A percentile compares a stretch with the other conserved stretches of the same genome.
phyloP scores from a whole-genome alignment of 2,329 filamentous ascomycete genomes.

The Cytospora mali region DNA sequence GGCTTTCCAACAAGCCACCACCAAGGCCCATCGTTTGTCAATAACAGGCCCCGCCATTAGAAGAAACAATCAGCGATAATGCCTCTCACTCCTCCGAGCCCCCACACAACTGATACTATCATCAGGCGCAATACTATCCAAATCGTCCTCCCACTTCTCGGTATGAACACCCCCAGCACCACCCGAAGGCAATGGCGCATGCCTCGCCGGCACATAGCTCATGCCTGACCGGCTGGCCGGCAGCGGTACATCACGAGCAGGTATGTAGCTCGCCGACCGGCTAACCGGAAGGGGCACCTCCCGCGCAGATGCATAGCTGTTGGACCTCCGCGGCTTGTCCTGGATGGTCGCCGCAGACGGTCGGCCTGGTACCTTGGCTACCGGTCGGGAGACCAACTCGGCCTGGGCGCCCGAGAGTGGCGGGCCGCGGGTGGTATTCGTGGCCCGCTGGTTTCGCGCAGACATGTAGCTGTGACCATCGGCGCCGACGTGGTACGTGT shows the following conservation, averaged over 20 bases:
- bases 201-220: slow-evolving; percentile 37
- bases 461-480: slow-evolving; percentile 48
- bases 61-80: slow-evolving; percentile 32
- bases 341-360: slow-evolving; percentile 30
- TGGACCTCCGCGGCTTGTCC: slow-evolving; percentile 28
- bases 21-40: not conserved
- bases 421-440: slow-evolving; percentile 39
- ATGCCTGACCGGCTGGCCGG: not conserved
- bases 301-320: slow-evolving; percentile 30
- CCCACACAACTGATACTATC: slow-evolving; percentile 67
- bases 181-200: slow-evolving; percentile 46
- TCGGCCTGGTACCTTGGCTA: slow-evolving; percentile 35
- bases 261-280: slow-evolving; percentile 31
- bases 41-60: not conserved
- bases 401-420: slow-evolving; percentile 29
- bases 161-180: slow-evolving; percentile 45
- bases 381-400: slow-evolving; percentile 33
- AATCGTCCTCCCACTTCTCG: slow-evolving; percentile 49
- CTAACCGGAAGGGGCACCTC: slow-evolving; percentile 23
- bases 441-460: slow-evolving; percentile 43
- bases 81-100: slow-evolving; percentile 39
- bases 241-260: slow-evolving; percentile 23
- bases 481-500: slow-evolving; percentile 35
- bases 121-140: slow-evolving; percentile 58
- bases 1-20: not conserved